These are phyloP conservation scores for Melastoma malabathricum DNA, from an alignment of 345 rosid genomes.

Conservation along the genomic window DNA sequence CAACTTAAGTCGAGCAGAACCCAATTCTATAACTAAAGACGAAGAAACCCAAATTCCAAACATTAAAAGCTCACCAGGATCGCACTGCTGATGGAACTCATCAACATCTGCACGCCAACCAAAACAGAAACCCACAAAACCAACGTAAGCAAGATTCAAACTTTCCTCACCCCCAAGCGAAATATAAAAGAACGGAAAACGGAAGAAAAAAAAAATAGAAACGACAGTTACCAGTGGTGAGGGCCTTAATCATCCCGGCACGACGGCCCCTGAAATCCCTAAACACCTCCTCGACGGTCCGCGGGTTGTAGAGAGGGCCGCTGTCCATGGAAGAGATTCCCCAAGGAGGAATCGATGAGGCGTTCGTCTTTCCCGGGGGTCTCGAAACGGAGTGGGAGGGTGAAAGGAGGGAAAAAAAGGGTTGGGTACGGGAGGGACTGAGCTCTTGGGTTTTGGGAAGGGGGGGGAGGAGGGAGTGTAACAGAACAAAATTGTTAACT, in stretches of 20 bases:
- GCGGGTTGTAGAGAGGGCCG: constrained; percentile 29
- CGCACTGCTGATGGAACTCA: constrained; percentile 49
- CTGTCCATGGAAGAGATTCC: neutral
- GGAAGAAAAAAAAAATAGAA: neutral
- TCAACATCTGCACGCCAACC: constrained; percentile 38
- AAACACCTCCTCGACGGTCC: constrained; percentile 68
- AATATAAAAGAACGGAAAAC: neutral
- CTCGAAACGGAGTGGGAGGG: too few relatives aligned
- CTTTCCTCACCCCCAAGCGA: neutral
- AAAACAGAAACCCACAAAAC: neutral
- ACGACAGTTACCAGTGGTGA: constrained; percentile 32
- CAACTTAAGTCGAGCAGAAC: too few relatives aligned
- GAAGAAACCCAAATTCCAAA: too few relatives aligned
- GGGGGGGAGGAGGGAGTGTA: too few relatives aligned
- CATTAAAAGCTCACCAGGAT: constrained; percentile 44
- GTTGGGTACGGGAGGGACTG: too few relatives aligned
- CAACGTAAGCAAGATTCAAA: neutral
- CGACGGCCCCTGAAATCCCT: constrained; percentile 62
- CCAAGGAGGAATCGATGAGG: too few relatives aligned
- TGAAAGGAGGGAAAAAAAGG: too few relatives aligned
- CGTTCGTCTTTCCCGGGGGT: too few relatives aligned
- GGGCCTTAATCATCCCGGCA: constrained; percentile 59
- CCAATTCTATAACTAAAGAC: too few relatives aligned
- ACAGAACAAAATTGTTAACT: too few relatives aligned
- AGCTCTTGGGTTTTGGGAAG: too few relatives aligned